A percentile compares a stretch with the other conserved stretches of the same genome.
Evolutionary conservation across 2,329 filamentous ascomycete genomes (phyloP).

Genomic region (Xylariaceae sp.): DNA sequence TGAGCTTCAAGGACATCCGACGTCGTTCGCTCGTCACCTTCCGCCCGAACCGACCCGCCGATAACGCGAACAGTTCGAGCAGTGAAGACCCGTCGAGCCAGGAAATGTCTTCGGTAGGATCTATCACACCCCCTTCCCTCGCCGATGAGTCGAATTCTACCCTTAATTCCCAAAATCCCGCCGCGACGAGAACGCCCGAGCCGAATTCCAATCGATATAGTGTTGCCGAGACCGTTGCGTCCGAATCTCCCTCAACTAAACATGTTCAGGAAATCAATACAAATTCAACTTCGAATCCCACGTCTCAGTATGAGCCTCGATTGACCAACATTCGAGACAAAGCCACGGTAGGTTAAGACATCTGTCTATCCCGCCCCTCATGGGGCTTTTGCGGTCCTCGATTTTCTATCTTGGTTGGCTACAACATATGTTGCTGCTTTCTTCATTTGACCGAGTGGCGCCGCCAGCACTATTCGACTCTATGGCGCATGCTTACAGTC

Average conservation of each 20-base stretch:
- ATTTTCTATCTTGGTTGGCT: not conserved
- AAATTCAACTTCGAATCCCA: constrained; percentile 19
- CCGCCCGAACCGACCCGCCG: constrained; percentile 57
- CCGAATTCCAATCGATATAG: constrained; percentile 54
- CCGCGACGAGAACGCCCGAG: constrained; percentile 30
- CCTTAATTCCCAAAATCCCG: constrained; percentile 58
- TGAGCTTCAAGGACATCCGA: constrained; percentile 61
- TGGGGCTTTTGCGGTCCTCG: constrained; percentile 3
- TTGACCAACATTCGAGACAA: constrained; percentile 75
- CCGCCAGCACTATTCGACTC: not conserved
- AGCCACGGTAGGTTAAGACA: constrained; percentile 64
- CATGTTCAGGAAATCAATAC: constrained; percentile 42
- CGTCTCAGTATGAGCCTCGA: constrained; percentile 73
- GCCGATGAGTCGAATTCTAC: constrained; percentile 61
- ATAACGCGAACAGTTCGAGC: constrained; percentile 58
- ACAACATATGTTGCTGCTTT: not conserved
- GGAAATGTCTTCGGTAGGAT: constrained; percentile 61
- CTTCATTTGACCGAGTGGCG: not conserved
- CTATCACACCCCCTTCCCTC: constrained; percentile 70
- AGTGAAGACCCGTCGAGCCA: constrained; percentile 51
- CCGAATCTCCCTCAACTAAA: constrained; percentile 46
- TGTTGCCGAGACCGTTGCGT: constrained; percentile 57
- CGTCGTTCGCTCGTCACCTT: constrained; percentile 72
- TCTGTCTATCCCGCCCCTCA: not conserved
- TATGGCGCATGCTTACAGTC: constrained; percentile 10